Evolutionary conservation across 2,329 filamentous ascomycete species (phyloP), one percentile per base, ranked within the genome.

Genomic region (Fusarium sp.): DNA sequence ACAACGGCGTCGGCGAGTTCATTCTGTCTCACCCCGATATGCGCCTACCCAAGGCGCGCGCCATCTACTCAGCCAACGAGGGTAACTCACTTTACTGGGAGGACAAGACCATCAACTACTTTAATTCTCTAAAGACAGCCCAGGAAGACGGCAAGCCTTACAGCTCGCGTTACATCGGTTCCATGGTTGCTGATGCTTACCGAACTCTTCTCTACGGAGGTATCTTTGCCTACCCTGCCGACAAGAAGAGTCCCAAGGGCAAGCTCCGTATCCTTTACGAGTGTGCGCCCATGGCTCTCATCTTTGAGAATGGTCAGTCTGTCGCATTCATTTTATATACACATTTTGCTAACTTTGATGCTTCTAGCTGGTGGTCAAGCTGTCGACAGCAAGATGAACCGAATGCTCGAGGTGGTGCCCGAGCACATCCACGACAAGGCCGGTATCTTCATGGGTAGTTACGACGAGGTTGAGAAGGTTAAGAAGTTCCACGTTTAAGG

Each of bases 1-100:
- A 99, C 84, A 97, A 93, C 80, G 93, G 94, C 20, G 89, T 99
- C 49, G 96, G 96, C 83, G 96, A 99, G 86, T 99, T 99, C 85
- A 99, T 99, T 82, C 88, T 99, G 63, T 97, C 95, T 16, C 96
- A 99, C 82, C 96, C 96, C 24, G 82, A 97, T 83, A 99, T 99
- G 96, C 85, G 85, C 71, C 90, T 98, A 69, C 96, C 96, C 56
- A 88, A 87, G 80, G 85, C 87, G 77, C 89, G 94, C 68, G 83
- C 91, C 69, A 99, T 99, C 81, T 99, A 99, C 89, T 97, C 93
- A 28, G 94, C 97, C 83, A 99, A 99, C 84, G 96, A 99, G 87
- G 96, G 96, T 73, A 99, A 99, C 87, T 95, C 92, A 73, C 84
- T 96, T 70, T 98, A 98, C 88, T 99, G 96, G 96, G 90, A 94